Conservation (phyloP, 2,329 filamentous ascomycete genomes). For the Rhynchosporium agropyri region DNA sequence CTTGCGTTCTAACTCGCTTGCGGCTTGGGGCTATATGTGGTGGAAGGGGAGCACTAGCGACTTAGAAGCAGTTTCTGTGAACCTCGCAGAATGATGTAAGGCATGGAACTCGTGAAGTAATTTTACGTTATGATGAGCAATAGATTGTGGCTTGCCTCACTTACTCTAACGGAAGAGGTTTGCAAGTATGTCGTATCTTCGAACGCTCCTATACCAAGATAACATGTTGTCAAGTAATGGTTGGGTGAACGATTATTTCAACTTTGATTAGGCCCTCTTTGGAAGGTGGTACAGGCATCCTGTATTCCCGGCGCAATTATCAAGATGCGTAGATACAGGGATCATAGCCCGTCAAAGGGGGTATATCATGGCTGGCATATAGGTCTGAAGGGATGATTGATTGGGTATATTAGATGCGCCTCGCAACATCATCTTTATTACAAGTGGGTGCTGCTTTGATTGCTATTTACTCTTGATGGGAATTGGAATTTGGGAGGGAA, state of each 20-base stretch:
- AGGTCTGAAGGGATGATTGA: conserved; percentile 13
- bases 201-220: too few relatives aligned
- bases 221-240: too few relatives aligned
- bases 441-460: background rate
- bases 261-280: background rate
- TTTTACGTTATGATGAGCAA: background rate
- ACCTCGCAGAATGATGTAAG: too few relatives aligned
- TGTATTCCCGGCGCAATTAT: conserved; percentile 4
- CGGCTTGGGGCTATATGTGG: background rate
- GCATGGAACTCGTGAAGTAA: background rate
- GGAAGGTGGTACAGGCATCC: background rate
- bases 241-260: too few relatives aligned
- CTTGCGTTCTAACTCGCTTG: background rate
- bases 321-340: conserved; percentile 3
- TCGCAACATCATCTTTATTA: background rate
- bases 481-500: background rate
- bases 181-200: too few relatives aligned
- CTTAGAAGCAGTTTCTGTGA: background rate
- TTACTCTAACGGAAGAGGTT: too few relatives aligned
- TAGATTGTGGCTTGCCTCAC: conserved; percentile 18
- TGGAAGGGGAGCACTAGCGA: background rate
- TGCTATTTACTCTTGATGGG: background rate
- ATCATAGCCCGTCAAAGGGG: background rate
- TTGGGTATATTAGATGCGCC: background rate
- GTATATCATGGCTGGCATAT: conserved; percentile 13